Evolutionary conservation across 257 asterid species (phyloP).

Genomic region (Handroanthus guayacan): DNA sequence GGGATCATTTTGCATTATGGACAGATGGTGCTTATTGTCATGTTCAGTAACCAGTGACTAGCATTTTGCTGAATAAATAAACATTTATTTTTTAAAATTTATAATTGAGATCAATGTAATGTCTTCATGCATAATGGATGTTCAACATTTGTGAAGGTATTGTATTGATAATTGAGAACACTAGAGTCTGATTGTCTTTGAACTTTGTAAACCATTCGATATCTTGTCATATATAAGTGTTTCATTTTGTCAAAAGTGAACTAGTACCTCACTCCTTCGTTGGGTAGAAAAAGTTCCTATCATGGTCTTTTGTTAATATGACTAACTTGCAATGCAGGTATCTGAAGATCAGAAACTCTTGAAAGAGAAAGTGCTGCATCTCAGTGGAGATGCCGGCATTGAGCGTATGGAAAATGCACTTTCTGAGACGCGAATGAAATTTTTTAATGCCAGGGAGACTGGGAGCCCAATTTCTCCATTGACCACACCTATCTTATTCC

Average conservation of each 20-base stretch:
- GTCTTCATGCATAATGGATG: neutral
- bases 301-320: slow-evolving; percentile 10
- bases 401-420: slow-evolving; percentile 83
- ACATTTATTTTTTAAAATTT: neutral
- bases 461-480: slow-evolving; percentile 57
- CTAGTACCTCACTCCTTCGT: neutral
- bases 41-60: neutral
- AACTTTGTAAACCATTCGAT: neutral
- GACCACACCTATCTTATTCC: slow-evolving; percentile 46
- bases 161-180: neutral
- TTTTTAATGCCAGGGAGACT: slow-evolving; percentile 61
- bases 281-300: neutral
- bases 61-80: too few relatives aligned
- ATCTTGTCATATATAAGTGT: neutral
- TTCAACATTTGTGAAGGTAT: neutral
- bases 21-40: too few relatives aligned
- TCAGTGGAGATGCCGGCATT: slow-evolving; percentile 86
- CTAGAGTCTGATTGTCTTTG: neutral
- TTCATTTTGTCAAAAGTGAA: neutral
- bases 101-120: neutral
- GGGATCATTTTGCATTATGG: neutral
- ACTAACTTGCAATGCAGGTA: slow-evolving; percentile 54
- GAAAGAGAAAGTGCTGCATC: slow-evolving; percentile 82
- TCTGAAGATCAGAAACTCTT: slow-evolving; percentile 78
- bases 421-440: slow-evolving; percentile 60